Evolutionary conservation across 257 asterid species (phyloP).

Genomic region (Phtheirospermum japonicum): DNA sequence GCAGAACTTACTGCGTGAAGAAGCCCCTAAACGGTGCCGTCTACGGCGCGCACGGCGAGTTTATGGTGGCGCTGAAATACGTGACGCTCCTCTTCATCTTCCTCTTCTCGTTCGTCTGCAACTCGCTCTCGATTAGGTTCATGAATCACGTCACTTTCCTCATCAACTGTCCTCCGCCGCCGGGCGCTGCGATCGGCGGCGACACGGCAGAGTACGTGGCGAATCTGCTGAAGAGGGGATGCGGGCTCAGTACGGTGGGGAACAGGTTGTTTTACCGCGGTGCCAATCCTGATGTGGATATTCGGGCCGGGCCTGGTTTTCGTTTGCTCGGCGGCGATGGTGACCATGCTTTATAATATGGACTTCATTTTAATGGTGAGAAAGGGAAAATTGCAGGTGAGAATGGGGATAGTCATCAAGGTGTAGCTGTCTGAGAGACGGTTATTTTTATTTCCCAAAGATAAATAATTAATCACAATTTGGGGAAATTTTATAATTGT

Average conservation of each 20-base stretch:
- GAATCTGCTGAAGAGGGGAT: slow-evolving; percentile 62
- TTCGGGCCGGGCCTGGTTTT: slow-evolving; percentile 85
- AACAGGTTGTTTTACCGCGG: slow-evolving; percentile 76
- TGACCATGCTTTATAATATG: slow-evolving; percentile 72
- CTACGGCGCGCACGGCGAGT: slow-evolving; percentile 90
- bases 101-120: slow-evolving; percentile 73
- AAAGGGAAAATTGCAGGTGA: too few relatives aligned
- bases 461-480: too few relatives aligned
- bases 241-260: slow-evolving; percentile 63
- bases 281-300: slow-evolving; percentile 83
- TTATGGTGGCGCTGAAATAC: slow-evolving; percentile 79
- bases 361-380: slow-evolving; percentile 43
- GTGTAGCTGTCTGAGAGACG: too few relatives aligned
- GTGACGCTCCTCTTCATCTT: slow-evolving; percentile 62
- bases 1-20: slow-evolving; percentile 85
- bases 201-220: slow-evolving; percentile 65
- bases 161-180: slow-evolving; percentile 56
- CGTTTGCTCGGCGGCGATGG: slow-evolving; percentile 59
- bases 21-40: slow-evolving; percentile 72
- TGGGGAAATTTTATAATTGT: too few relatives aligned
- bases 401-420: too few relatives aligned
- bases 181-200: too few relatives aligned
- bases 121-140: slow-evolving; percentile 78
- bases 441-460: too few relatives aligned
- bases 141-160: slow-evolving; percentile 83